A percentile compares a stretch with the other conserved stretches of the same genome.
Conservation (phyloP, 192 early-diverging fungal species). For the Coemansia sp. region DNA sequence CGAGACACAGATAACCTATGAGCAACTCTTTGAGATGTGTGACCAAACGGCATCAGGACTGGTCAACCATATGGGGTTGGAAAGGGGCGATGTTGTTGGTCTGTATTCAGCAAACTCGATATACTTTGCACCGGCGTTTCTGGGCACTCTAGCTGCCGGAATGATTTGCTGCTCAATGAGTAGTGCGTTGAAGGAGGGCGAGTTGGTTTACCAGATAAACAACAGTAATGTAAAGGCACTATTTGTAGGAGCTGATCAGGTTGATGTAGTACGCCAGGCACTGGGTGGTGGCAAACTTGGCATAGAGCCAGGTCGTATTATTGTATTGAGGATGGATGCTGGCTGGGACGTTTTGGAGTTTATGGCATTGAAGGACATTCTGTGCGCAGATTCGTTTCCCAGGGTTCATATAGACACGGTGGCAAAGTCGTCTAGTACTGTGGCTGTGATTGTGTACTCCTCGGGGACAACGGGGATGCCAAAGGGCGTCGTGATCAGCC, state of each 20-base stretch:
- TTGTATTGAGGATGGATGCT: too few species aligned
- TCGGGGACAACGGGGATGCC: slow-evolving; percentile 53
- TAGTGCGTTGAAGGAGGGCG: slow-evolving; percentile 55
- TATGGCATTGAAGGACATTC: too few species aligned
- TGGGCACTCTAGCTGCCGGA: slow-evolving; percentile 28
- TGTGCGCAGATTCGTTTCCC: too few species aligned
- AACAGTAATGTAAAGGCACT: slow-evolving; percentile 57
- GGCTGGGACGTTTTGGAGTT: too few species aligned
- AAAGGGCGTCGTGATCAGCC: slow-evolving; percentile 82
- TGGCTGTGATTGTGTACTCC: slow-evolving; percentile 27
- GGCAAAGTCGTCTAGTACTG: slow-evolving; percentile 4
- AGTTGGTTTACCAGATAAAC: slow-evolving; percentile 67
- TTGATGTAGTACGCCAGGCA: slow-evolving; percentile 15
- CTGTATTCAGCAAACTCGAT: slow-evolving; percentile 34
- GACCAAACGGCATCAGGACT: slow-evolving; percentile 23
- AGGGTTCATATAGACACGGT: slow-evolving; percentile 6
- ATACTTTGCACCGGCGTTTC: slow-evolving; percentile 21
- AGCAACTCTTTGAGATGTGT: slow-evolving; percentile 8
- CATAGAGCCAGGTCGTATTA: slow-evolving; percentile 5
- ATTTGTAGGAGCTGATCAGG: slow-evolving; percentile 54
- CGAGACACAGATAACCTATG: slow-evolving; percentile 10
- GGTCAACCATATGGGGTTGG: slow-evolving; percentile 7
- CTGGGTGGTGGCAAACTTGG: slow-evolving; percentile 3
- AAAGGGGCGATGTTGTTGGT: slow-evolving; percentile 17
- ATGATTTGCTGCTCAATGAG: slow-evolving; percentile 32